Conservation (phyloP, 768 basidiomycete species). For the Sporobolomyces pararoseus region DNA sequence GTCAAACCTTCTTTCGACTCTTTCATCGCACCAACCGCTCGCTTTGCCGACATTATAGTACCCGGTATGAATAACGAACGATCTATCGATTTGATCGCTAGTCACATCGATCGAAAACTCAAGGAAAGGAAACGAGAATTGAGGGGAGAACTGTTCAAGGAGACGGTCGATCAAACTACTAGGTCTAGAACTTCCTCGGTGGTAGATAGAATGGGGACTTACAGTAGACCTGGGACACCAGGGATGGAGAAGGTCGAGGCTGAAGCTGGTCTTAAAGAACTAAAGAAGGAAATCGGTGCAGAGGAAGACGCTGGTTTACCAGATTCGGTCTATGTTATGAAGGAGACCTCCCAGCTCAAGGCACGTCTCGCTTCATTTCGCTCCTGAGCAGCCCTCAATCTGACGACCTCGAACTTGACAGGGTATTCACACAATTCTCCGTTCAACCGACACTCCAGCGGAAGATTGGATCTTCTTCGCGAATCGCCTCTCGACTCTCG, state of each 20-base stretch:
- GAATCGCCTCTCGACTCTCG: slow-evolving; percentile 75
- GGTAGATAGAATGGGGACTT: not conserved
- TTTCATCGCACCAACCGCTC: slow-evolving; percentile 81
- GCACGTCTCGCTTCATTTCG: slow-evolving; percentile 51
- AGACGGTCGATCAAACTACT: slow-evolving; percentile 22
- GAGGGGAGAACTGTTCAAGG: slow-evolving; percentile 62
- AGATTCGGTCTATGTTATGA: slow-evolving; percentile 61
- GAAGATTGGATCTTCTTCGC: slow-evolving; percentile 92
- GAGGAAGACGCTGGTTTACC: slow-evolving; percentile 35
- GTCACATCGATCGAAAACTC: slow-evolving; percentile 80
- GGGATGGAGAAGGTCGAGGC: slow-evolving; percentile 7
- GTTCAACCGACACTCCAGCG: slow-evolving; percentile 63
- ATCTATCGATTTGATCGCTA: slow-evolving; percentile 87
- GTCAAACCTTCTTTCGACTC: slow-evolving; percentile 88
- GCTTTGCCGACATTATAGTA: slow-evolving; percentile 92
- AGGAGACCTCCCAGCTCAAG: slow-evolving; percentile 73
- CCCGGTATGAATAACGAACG: slow-evolving; percentile 84
- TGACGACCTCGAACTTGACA: slow-evolving; percentile 46
- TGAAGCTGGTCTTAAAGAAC: not conserved
- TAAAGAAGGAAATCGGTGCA: slow-evolving; percentile 10
- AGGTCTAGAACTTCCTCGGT: not conserved
- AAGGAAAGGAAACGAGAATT: slow-evolving; percentile 71
- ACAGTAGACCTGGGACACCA: slow-evolving; percentile 19
- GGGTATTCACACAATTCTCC: slow-evolving; percentile 85
- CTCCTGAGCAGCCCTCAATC: not conserved